A percentile compares a stretch with the other conserved stretches of the same genome.
Conservation (phyloP, 108 stramenopile species). For the Thalassiosira profunda region DNA sequence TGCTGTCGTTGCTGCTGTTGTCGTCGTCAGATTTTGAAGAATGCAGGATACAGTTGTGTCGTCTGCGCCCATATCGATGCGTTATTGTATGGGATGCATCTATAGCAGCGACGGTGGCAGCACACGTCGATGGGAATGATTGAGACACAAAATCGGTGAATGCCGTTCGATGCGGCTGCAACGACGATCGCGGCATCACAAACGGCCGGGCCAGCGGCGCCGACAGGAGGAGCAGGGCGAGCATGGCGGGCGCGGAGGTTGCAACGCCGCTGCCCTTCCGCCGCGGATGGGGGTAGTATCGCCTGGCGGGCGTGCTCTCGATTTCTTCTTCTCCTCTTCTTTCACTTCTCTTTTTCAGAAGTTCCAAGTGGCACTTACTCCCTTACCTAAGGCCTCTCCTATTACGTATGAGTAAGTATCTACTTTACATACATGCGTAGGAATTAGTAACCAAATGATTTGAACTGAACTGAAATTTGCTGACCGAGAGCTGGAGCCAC, state of each 20-base stretch:
- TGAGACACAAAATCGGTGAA: slow-evolving; percentile 10
- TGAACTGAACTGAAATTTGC: too few species aligned
- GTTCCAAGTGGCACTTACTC: too few species aligned
- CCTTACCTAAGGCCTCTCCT: too few species aligned
- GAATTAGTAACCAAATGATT: too few species aligned
- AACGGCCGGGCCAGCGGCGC: slow-evolving; percentile 9
- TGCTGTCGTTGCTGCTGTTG: slow-evolving; percentile 4
- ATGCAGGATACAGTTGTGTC: neutral
- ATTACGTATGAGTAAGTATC: too few species aligned
- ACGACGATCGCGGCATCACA: slow-evolving; percentile 1
- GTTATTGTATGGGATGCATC: neutral
- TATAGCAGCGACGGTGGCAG: neutral
- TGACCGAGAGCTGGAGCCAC: too few species aligned
- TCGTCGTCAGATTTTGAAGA: neutral
- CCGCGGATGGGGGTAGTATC: too few species aligned
- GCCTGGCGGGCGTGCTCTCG: too few species aligned
- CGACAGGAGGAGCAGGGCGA: neutral
- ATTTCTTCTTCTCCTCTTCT: too few species aligned
- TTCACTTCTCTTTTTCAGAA: too few species aligned
- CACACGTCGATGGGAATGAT: neutral
- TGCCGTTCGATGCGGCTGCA: neutral
- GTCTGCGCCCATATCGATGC: neutral
- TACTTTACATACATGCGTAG: too few species aligned
- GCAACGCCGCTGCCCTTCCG: too few species aligned
- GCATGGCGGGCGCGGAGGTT: neutral